These are phyloP conservation scores for Pseudonitzschia multistriata DNA, from an alignment of 108 stramenopile genomes.

Conservation along the genomic window DNA sequence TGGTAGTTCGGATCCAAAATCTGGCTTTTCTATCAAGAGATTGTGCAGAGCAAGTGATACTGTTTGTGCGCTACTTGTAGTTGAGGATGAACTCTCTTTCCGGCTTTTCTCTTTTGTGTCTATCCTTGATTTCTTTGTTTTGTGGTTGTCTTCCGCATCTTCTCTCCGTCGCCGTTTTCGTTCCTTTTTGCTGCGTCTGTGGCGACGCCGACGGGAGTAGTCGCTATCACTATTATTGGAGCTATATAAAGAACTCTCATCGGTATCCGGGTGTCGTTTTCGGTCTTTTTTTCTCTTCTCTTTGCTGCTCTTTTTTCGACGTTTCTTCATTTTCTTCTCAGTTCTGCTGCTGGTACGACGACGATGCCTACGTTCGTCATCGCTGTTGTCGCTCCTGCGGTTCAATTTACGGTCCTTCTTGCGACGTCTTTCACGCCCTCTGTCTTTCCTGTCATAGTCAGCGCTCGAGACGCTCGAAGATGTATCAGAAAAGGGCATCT, in stretches of 20 bases:
- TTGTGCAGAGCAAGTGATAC: slow-evolving; percentile 35
- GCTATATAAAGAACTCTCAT: neutral
- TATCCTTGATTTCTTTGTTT: neutral
- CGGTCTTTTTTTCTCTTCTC: slow-evolving; percentile 12
- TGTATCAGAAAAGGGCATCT: neutral
- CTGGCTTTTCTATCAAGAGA: slow-evolving; percentile 30
- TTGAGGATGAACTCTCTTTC: neutral
- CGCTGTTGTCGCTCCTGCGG: neutral
- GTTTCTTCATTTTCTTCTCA: slow-evolving; percentile 18
- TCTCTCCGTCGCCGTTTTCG: slow-evolving; percentile 16
- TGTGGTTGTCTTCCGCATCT: neutral
- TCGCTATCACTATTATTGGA: slow-evolving; percentile 6
- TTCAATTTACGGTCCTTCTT: slow-evolving; percentile 4
- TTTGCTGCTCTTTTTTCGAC: slow-evolving; percentile 12
- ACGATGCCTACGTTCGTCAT: slow-evolving; percentile 9
- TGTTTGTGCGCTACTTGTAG: slow-evolving; percentile 1
- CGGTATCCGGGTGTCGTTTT: neutral
- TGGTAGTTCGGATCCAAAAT: slow-evolving; percentile 38
- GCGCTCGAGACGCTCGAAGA: neutral
- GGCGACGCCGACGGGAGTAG: slow-evolving; percentile 18
- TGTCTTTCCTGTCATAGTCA: neutral
- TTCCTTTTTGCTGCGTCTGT: slow-evolving; percentile 18
- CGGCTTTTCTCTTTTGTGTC: neutral
- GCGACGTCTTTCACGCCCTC: slow-evolving; percentile 2
- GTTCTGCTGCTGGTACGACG: neutral